Conservation (phyloP, 257 asterid species). For the Linderniella brevidens region DNA sequence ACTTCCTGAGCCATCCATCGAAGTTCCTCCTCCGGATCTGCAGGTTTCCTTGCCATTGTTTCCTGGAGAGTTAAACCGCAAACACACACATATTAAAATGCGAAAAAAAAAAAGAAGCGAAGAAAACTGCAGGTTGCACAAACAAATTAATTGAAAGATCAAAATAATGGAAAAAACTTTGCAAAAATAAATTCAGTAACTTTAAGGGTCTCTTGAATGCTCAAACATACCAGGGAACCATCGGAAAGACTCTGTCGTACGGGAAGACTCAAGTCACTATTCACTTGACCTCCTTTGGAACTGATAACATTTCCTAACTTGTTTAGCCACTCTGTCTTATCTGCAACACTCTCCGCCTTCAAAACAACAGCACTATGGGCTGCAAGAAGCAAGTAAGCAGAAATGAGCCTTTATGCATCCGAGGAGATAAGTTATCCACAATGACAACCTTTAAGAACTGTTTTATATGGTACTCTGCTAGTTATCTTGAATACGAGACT, state of each 20-base stretch:
- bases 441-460: slow-evolving; percentile 55
- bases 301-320: slow-evolving; percentile 47
- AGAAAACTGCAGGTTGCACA: too few species aligned
- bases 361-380: slow-evolving; percentile 60
- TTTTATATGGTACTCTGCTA: slow-evolving; percentile 58
- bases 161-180: too few species aligned
- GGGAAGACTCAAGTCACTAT: slow-evolving; percentile 36
- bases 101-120: not conserved
- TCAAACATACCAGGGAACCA: slow-evolving; percentile 58
- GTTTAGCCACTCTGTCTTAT: slow-evolving; percentile 48
- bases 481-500: slow-evolving; percentile 52
- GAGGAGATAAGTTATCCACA: not conserved
- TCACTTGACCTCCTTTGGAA: slow-evolving; percentile 66
- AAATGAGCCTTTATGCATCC: not conserved
- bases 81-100: not conserved
- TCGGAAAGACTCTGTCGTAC: slow-evolving; percentile 60
- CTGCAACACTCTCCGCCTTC: slow-evolving; percentile 59
- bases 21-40: slow-evolving; percentile 77
- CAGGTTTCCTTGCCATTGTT: slow-evolving; percentile 68
- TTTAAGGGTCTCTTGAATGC: slow-evolving; percentile 8
- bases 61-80: slow-evolving; percentile 22
- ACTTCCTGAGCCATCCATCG: slow-evolving; percentile 93
- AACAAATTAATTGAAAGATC: too few species aligned
- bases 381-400: slow-evolving; percentile 16
- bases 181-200: too few species aligned